phyloP scores from a whole-genome alignment of 257 asterid genomes.

The Rauvolfia tetraphylla region DNA sequence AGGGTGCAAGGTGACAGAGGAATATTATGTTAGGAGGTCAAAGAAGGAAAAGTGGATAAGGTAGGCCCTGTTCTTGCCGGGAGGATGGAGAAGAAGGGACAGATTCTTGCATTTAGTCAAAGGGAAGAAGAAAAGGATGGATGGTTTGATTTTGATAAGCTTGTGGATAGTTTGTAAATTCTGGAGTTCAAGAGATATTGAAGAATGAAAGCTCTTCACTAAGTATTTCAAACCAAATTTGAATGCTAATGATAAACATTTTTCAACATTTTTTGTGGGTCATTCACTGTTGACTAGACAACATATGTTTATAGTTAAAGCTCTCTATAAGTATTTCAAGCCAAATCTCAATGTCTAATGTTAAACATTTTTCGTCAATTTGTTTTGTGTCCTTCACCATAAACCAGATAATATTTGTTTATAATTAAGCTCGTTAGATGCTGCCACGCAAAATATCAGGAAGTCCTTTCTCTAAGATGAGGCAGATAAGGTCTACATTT shows the following conservation, averaged over 20 bases:
- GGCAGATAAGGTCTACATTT: neutral
- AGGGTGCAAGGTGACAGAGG: too few relatives aligned
- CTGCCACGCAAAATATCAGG: neutral
- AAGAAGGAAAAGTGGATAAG: neutral
- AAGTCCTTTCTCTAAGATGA: neutral
- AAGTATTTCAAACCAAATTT: neutral
- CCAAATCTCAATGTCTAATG: neutral
- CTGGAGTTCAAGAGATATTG: neutral
- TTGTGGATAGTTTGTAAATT: neutral
- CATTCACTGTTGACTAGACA: neutral
- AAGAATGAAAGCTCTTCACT: neutral
- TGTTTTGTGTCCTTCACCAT: neutral
- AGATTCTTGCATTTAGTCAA: neutral
- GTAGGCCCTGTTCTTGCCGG: neutral
- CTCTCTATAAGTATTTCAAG: neutral
- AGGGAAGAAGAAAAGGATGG: neutral
- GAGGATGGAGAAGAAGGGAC: neutral
- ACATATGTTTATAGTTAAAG: neutral
- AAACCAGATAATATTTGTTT: neutral
- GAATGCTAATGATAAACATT: neutral
- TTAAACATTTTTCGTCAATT: neutral
- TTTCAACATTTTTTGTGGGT: neutral
- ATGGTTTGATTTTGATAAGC: neutral
- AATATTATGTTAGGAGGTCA: neutral
- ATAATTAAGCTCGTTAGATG: neutral